These are phyloP conservation scores for Ilyonectria destructans DNA, from an alignment of 2,329 filamentous ascomycete genomes.

Conservation along the genomic window DNA sequence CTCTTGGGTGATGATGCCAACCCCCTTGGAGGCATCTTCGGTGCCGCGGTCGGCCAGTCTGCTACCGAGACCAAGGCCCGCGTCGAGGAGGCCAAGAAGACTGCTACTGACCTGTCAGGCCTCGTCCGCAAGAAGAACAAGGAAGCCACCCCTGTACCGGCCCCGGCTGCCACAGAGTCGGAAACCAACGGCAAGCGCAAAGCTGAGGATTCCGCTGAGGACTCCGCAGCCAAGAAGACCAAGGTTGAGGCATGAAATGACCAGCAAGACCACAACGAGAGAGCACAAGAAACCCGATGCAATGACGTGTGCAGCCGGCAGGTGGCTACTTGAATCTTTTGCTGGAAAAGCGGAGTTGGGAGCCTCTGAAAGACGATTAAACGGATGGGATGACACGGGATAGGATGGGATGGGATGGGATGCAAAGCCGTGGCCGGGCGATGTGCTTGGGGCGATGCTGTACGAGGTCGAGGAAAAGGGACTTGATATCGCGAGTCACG, in stretches of 20 bases:
- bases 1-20: slow-evolving; percentile 60
- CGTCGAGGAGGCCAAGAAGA: slow-evolving; percentile 81
- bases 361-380: slow-evolving; percentile 18
- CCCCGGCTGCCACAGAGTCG: slow-evolving; percentile 47
- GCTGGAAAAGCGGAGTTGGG: slow-evolving; percentile 26
- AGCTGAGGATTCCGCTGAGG: slow-evolving; percentile 51
- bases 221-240: slow-evolving; percentile 54
- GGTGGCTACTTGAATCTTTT: slow-evolving; percentile 9
- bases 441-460: slow-evolving; percentile 26
- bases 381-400: slow-evolving; percentile 12
- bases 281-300: background rate
- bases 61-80: slow-evolving; percentile 74
- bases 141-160: slow-evolving; percentile 37
- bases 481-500: slow-evolving; percentile 16
- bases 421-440: slow-evolving; percentile 10
- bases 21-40: slow-evolving; percentile 73
- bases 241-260: slow-evolving; percentile 46
- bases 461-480: slow-evolving; percentile 33
- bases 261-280: background rate
- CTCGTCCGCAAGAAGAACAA: slow-evolving; percentile 81
- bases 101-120: slow-evolving; percentile 81
- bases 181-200: slow-evolving; percentile 60
- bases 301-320: background rate
- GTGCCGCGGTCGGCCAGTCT: slow-evolving; percentile 75
- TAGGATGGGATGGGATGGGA: slow-evolving; percentile 23